Base-by-base conservation (phyloP, 495 filamentous ascomycete species). In the Aspergillus cavernicola region DNA sequence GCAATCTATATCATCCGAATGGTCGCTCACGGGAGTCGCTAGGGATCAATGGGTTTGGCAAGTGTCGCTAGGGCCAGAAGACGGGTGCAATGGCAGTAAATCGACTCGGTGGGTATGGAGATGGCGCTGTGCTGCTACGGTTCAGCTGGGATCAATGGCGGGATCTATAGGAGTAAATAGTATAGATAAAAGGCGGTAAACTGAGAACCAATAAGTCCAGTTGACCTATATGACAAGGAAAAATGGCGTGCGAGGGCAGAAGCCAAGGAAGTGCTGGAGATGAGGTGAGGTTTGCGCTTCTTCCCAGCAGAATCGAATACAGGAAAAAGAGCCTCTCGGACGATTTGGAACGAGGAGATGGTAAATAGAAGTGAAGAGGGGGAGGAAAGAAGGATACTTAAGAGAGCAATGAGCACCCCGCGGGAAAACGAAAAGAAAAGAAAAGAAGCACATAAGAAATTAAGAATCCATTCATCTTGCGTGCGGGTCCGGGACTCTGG, bases 71-170 rank as follows among this genome's bases (percentile, higher is more conserved):
- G 29, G 55, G 32, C 23, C 39, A 36, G 37, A 45, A 45, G 48
- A 49, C 31, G 32, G 60, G 56, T 46, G 56, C 56, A 59, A 55
- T 57, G 56, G 60, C 42, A 28, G 28, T 36, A 11, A 36, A 11
- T 35, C 37, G 37, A 44, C 28, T 15, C 26, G 28, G 20, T 41
- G 50, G 16, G 12, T 10, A 44, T 32, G 6, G 13, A 24, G 36
- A 20, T 23, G 29, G 28, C 16, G 53, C 20, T 38, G 22, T 40
- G 50, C 46, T 53, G 54, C 59, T 61, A 55, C 47, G 50, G 50
- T 52, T 55, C 47, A 51, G 46, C 50, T 46, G 45, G 38, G 16
- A 41, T 37, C 24, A 33, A 35, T 26, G 5, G 20, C 24, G 39
- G 53, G 24, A n/a, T 32, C 31, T 49, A 46, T 48, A 54, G 45